Evolutionary conservation across 148 eudicot species (phyloP), one percentile per base, ranked within the genome.

Genomic region (Simmondsia chinensis): DNA sequence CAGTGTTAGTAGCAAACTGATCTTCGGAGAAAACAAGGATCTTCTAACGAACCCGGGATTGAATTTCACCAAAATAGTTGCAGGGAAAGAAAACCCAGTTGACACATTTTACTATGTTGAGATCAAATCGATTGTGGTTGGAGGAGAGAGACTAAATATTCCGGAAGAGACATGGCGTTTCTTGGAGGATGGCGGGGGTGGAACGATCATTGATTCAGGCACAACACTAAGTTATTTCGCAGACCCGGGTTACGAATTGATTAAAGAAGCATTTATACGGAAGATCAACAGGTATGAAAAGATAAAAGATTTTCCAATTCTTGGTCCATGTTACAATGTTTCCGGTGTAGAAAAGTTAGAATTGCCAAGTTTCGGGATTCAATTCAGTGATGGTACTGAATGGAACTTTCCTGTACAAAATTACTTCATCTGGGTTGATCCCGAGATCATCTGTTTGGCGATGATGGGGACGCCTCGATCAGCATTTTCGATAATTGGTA

Each of bases 141-240:
- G 73, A 1, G 95, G 80, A 18, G 85, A 84, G 49, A 65, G 16
- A 14, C 22, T 82, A 16, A 40, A 72, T 5, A 76, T 89, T 30
- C 95, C 95, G 0, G 52, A 69, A 13, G 74, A 79, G 25, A 73
- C 70, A 31, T 91, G 99, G 99, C 38, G 44, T 17, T 38, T 85
- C 48, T 46, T 74, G 0, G 29, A 72, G 0, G 83, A 76, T 14
- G 96, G 84, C 3, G 69, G 35, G 6, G 95, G 95, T 23, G 99
- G 99, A 2, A 82, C 99, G 0, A 91, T 91, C n/a, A 43, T 91
- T 2, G 99, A 91, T 60, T 91, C 99, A 4, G 99, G 99, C 2
- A 82, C 99, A 2, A 91, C 94, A 1, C 60, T 91, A 1, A 86
- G 83, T 49, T 91, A 91, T 25, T 91, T 91, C 35, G 61, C 64